Evolutionary conservation across 176 grass and related monocot genomes (phyloP).

Genomic region (Oryza punctata): DNA sequence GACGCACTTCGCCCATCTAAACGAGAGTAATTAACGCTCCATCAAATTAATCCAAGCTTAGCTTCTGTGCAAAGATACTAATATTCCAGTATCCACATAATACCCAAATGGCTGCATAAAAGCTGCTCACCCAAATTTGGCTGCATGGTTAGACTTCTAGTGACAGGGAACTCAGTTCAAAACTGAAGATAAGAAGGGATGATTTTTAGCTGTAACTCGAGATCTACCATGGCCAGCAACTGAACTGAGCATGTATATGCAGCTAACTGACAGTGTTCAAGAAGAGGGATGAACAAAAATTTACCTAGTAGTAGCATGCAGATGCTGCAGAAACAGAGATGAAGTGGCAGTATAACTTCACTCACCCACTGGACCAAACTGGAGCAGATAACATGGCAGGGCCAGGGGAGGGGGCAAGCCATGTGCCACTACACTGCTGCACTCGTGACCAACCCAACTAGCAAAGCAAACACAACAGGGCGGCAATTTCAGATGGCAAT

Average conservation of each 20-base stretch:
- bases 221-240: background rate
- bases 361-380: background rate
- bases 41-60: too few species aligned
- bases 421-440: slow-evolving; percentile 17
- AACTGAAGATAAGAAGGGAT: background rate
- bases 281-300: background rate
- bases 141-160: too few species aligned
- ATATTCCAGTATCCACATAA: too few species aligned
- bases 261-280: background rate
- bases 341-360: background rate
- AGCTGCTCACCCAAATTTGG: too few species aligned
- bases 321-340: background rate
- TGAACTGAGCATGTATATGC: too few species aligned
- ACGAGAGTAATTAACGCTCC: background rate
- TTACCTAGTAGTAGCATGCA: background rate
- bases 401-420: background rate
- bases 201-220: background rate
- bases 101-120: too few species aligned
- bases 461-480: background rate
- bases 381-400: slow-evolving; percentile 10
- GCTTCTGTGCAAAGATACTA: too few species aligned
- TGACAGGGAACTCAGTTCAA: background rate
- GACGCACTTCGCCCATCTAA: background rate
- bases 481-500: background rate
- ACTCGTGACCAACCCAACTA: slow-evolving; percentile 1